Base-by-base conservation (phyloP, 257 asterid genomes). In the Leptodermis oblonga region DNA sequence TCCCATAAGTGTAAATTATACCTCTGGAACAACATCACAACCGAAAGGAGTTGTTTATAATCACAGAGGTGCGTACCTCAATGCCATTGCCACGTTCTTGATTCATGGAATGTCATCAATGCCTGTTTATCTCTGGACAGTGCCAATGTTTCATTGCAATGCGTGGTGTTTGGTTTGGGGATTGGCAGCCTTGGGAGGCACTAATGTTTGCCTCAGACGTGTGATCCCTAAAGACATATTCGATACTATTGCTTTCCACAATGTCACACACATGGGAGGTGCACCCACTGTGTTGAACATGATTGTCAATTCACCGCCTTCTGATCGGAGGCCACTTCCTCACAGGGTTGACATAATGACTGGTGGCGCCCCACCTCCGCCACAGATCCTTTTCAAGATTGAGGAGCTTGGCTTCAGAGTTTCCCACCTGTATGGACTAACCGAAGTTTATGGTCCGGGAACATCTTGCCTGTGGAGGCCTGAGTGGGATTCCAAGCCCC, bases 321-420 rank as follows among this genome's bases (percentile, higher is more conserved):
- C 62, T 28, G 75, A 70, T 20, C 69, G 30, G 43, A 76, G 51
- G 52, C 77, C 73, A 43, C 77, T 80, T 34, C 82, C 80, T 42
- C 77, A 63, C 70, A 67, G 28, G 68, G 85, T 80, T 62, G 71
- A 63, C 12, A 51, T 80, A 49, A 80, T 73, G 78, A 80, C 85
- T 33, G 85, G 85, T 41, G 85, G 85, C 62, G 54, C 85, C 14
- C 75, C 85, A 15, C 85, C 85, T 37, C 85, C 84, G 54, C 85
- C 82, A 11, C 75, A 77, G 28, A 71, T 77, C 66, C 58, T 80
- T 12, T 70, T 25, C 67, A 68, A 80, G 79, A 77, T 74, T 67
- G 82, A 80, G 53, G 76, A 70, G 74, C 69, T 80, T 2, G 85
- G 85, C 8, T 77, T 80, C 63, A 48, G 68, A 34, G 77, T 80